These are phyloP conservation scores for Sugiyamaella floridensis DNA, from an alignment of 805 yeast genomes.

Conservation along the genomic window DNA sequence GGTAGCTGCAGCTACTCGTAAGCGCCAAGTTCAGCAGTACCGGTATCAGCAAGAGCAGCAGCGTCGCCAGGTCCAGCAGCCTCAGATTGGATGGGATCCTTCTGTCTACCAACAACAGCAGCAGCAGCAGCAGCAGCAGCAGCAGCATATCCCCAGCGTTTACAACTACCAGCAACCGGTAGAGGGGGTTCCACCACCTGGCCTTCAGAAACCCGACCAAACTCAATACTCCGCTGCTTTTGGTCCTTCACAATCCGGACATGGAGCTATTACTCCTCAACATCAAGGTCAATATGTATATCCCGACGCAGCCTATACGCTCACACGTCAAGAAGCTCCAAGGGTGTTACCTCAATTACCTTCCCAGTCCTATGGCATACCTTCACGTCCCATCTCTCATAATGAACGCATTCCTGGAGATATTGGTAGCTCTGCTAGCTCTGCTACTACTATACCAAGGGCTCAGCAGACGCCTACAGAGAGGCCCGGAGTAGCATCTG, in stretches of 20 bases:
- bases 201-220: neutral
- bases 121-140: slow-evolving; percentile 11
- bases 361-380: neutral
- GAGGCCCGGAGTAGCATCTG: neutral
- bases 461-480: neutral
- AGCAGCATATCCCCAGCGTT: slow-evolving; percentile 2
- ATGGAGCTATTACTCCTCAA: neutral
- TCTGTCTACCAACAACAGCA: slow-evolving; percentile 7
- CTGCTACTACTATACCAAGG: neutral
- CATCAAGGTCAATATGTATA: slow-evolving; percentile 1
- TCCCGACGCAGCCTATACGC: neutral
- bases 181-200: neutral
- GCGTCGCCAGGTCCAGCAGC: slow-evolving; percentile 1
- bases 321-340: neutral
- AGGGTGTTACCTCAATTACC: neutral
- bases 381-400: neutral
- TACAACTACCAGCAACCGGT: neutral
- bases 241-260: neutral
- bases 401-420: neutral
- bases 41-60: slow-evolving; percentile 14
- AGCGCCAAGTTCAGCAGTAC: slow-evolving; percentile 19
- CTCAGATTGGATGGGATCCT: neutral
- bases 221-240: neutral
- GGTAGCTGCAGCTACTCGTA: slow-evolving; percentile 28
- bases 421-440: neutral